Percentiles rank a stretch among this genome's conserved stretches.
These are phyloP conservation scores for Melampsora larici-populina DNA, from an alignment of 1,284 basidiomycete genomes.

Conservation along the genomic window DNA sequence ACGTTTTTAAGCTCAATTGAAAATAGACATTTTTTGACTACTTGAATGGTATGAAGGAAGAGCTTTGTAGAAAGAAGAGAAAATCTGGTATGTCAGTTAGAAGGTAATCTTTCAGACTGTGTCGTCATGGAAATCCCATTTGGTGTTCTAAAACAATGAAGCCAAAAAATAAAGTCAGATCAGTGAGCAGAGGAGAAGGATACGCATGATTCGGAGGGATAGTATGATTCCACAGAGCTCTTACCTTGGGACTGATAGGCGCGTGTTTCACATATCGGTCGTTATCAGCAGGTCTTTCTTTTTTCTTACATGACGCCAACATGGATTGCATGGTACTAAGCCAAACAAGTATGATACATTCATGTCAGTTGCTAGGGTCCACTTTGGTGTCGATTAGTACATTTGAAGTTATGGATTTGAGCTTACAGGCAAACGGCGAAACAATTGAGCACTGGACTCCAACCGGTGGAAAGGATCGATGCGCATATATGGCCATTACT, in stretches of 20 bases:
- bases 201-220: background rate
- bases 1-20: no score
- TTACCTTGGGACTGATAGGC: constrained; percentile 73
- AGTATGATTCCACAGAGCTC: no score
- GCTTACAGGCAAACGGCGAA: constrained; percentile 35
- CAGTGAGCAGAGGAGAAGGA: background rate
- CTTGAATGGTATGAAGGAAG: no score
- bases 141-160: constrained; percentile 19
- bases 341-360: constrained; percentile 68
- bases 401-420: background rate
- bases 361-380: constrained; percentile 49
- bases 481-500: constrained; percentile 62
- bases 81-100: no score
- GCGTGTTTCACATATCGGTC: constrained; percentile 71
- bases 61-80: no score
- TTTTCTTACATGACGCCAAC: constrained; percentile 79
- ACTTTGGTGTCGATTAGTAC: no score
- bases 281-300: constrained; percentile 71
- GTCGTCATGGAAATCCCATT: constrained; percentile 41
- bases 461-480: constrained; percentile 76
- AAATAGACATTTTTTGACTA: no score
- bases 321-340: constrained; percentile 74
- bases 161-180: background rate
- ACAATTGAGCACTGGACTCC: constrained; percentile 72
- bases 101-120: constrained; percentile 11